Conservation (phyloP, 108 stramenopile genomes). For the Pseudonitzschia multiseries region DNA sequence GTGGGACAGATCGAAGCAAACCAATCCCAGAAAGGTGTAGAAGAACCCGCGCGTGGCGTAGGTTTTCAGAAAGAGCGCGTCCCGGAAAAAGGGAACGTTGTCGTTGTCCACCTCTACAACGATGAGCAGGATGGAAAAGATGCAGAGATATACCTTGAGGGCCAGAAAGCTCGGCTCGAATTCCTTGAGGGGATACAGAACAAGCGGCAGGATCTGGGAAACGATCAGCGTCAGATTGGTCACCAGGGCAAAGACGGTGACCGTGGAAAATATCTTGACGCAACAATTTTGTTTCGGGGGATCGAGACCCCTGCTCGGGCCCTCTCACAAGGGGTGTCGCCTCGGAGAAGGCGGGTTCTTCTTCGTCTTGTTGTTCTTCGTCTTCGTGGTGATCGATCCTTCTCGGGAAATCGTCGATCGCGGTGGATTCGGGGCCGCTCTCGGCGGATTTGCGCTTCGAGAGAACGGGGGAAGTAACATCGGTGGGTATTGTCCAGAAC, state of each 20-base stretch:
- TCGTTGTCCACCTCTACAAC: constrained; percentile 48
- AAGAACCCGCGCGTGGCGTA: constrained; percentile 64
- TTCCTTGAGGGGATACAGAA: constrained; percentile 23
- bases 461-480: not conserved
- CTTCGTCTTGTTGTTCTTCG: no score
- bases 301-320: constrained; percentile 20
- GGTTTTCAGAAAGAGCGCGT: constrained; percentile 39
- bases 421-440: no score
- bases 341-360: no score
- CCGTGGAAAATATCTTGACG: constrained; percentile 35
- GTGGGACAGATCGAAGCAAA: constrained; percentile 67
- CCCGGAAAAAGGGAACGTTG: constrained; percentile 38
- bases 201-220: constrained; percentile 48
- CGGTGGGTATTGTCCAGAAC: constrained; percentile 5
- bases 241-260: constrained; percentile 32
- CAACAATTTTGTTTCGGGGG: constrained; percentile 29
- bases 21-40: constrained; percentile 78
- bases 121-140: constrained; percentile 65
- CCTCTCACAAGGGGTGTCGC: no score
- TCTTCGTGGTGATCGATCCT: not conserved
- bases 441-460: no score
- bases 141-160: constrained; percentile 56
- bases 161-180: constrained; percentile 26
- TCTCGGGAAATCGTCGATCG: no score
- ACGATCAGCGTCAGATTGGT: constrained; percentile 28